A percentile compares a stretch with the other conserved stretches of the same genome.
Evolutionary conservation across 176 grass and related monocot species (phyloP).

Genomic region (Oropetium thomaeum): DNA sequence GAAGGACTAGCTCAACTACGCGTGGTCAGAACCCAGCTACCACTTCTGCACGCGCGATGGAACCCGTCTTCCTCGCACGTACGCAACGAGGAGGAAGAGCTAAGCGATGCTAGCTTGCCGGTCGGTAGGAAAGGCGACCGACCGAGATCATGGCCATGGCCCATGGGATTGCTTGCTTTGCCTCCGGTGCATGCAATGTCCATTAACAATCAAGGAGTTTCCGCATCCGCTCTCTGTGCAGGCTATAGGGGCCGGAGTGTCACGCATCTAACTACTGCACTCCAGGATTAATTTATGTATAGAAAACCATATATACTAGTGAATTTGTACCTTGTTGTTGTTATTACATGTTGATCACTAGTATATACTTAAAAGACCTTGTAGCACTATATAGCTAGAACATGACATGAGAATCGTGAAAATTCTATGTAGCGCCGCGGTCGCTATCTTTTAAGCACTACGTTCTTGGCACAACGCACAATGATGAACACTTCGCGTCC

Average conservation of each 20-base stretch:
- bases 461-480: neutral
- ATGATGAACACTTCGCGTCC: neutral
- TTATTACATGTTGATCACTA: neutral
- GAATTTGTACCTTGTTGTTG: too few relatives aligned
- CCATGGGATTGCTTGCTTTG: slow-evolving; percentile 26
- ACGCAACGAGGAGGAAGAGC: slow-evolving; percentile 6
- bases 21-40: neutral
- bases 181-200: neutral
- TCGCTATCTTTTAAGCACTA: neutral
- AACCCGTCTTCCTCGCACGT: neutral
- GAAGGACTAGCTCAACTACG: slow-evolving; percentile 19
- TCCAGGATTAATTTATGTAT: neutral
- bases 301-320: neutral
- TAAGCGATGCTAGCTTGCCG: neutral
- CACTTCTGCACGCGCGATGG: neutral
- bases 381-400: neutral
- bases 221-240: neutral
- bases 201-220: neutral
- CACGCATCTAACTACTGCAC: neutral
- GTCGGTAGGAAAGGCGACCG: neutral
- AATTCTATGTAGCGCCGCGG: too few relatives aligned
- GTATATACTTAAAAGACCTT: neutral
- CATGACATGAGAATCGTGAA: neutral
- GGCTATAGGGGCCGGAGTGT: neutral
- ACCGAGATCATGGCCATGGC: too few relatives aligned